phyloP scores from a whole-genome alignment of 202 grass and related monocot genomes.

The Carex sylvatica region DNA sequence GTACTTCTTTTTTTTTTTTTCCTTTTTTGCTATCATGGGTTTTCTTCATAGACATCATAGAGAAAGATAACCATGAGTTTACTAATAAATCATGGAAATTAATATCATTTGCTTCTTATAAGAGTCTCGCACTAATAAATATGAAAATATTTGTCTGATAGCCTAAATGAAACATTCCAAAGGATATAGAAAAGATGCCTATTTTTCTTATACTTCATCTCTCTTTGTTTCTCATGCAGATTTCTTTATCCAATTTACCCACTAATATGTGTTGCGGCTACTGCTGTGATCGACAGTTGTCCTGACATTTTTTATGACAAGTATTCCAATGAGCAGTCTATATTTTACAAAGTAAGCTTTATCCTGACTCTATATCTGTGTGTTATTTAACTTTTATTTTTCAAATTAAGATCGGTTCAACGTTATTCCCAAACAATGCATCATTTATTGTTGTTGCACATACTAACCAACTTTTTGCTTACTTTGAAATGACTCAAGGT shows the following conservation, averaged over 20 bases:
- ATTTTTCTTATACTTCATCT: not conserved
- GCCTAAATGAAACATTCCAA: not conserved
- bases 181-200: not conserved
- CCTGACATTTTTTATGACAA: conserved; percentile 84
- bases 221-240: conserved; percentile 45
- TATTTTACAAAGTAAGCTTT: conserved; percentile 57
- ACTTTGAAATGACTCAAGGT: not conserved
- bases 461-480: not conserved
- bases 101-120: not conserved
- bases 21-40: not conserved
- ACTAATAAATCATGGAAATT: not conserved
- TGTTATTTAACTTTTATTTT: not conserved
- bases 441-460: conserved; percentile 1
- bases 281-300: conserved; percentile 75
- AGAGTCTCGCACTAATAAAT: not conserved
- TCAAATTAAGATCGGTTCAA: not conserved
- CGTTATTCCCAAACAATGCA: not conserved
- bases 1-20: not conserved
- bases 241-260: conserved; percentile 99
- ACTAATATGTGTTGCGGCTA: conserved; percentile 85
- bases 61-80: no score
- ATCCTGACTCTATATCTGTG: not conserved
- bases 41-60: not conserved
- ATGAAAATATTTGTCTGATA: not conserved
- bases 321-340: conserved; percentile 64